These are phyloP conservation scores for Xerocomus cyaneibrunnescens DNA, from an alignment of 1,284 basidiomycete species.

Conservation along the genomic window DNA sequence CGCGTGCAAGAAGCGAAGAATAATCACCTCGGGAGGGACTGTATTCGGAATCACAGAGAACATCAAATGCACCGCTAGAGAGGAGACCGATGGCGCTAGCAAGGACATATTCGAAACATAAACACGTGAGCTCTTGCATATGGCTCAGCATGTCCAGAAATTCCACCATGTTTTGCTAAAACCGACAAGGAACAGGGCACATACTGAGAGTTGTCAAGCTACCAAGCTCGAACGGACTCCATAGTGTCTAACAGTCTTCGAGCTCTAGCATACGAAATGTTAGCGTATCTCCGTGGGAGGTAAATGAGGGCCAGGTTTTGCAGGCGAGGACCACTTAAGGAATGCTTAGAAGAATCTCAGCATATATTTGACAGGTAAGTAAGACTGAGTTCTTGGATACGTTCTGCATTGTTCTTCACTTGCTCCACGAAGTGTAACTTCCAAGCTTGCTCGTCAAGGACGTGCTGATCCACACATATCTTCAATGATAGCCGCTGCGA, in stretches of 20 bases:
- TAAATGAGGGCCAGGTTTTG: background rate
- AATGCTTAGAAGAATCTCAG: background rate
- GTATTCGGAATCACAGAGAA: background rate
- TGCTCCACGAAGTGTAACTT: constrained; percentile 5
- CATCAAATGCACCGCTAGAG: background rate
- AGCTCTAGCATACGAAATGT: constrained; percentile 31
- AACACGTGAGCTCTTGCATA: constrained; percentile 30
- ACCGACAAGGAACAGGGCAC: constrained; percentile 2
- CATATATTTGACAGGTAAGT: background rate
- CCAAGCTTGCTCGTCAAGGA: background rate
- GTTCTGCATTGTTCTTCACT: constrained; percentile 16
- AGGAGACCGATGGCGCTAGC: background rate
- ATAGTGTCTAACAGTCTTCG: constrained; percentile 20
- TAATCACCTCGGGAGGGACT: background rate
- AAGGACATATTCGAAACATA: constrained; percentile 20
- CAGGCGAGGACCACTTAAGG: constrained; percentile 6
- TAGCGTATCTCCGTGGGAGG: constrained; percentile 18
- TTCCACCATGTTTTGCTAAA: constrained; percentile 18
- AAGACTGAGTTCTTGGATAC: constrained; percentile 18
- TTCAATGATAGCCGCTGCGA: background rate
- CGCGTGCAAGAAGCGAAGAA: background rate
- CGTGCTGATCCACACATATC: background rate
- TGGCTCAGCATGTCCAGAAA: constrained; percentile 23
- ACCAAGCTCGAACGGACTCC: constrained; percentile 22
- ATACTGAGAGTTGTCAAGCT: constrained; percentile 31